Conservation (phyloP, 257 asterid genomes). For the Solanum chiquidenum region DNA sequence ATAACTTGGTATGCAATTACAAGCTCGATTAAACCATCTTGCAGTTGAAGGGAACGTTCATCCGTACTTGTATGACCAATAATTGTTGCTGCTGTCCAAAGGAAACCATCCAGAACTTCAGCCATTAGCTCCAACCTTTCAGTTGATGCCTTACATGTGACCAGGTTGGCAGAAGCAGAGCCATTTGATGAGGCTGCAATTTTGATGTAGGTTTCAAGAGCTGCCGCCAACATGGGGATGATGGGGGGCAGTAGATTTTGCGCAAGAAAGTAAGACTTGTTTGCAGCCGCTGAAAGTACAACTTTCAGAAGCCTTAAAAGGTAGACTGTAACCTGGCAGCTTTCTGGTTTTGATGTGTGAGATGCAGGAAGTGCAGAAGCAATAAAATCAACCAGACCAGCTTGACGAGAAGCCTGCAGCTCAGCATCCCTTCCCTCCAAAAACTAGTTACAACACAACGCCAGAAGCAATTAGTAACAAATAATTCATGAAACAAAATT, state of each 20-base stretch:
- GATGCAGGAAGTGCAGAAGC: conserved; percentile 98
- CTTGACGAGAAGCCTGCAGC: conserved; percentile 92
- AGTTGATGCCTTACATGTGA: conserved; percentile 44
- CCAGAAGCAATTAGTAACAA: conserved; percentile 15
- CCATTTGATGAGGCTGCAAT: conserved; percentile 73
- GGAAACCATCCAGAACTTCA: conserved; percentile 76
- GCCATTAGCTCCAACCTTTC: conserved; percentile 59
- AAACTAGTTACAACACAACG: conserved; percentile 34
- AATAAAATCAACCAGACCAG: conserved; percentile 94
- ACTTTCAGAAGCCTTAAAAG: conserved; percentile 79
- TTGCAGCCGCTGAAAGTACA: conserved; percentile 46
- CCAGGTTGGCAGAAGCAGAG: conserved; percentile 43
- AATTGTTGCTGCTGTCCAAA: conserved; percentile 67
- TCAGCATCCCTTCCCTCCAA: conserved; percentile 94
- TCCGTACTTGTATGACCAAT: conserved; percentile 60
- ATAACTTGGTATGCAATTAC: conserved; percentile 83
- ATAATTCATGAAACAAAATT: background rate
- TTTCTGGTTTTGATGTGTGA: conserved; percentile 91
- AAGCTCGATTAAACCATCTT: conserved; percentile 81
- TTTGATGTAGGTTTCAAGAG: conserved; percentile 85
- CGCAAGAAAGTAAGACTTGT: conserved; percentile 84
- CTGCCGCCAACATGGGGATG: conserved; percentile 93
- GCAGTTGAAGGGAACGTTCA: conserved; percentile 70
- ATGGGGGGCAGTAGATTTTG: conserved; percentile 93
- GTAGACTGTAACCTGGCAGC: conserved; percentile 76